Percentiles rank a stretch among this genome's conserved stretches.
These are phyloP conservation scores for Trichoderma sp. DNA, from an alignment of 2,329 filamentous ascomycete species.

Conservation along the genomic window DNA sequence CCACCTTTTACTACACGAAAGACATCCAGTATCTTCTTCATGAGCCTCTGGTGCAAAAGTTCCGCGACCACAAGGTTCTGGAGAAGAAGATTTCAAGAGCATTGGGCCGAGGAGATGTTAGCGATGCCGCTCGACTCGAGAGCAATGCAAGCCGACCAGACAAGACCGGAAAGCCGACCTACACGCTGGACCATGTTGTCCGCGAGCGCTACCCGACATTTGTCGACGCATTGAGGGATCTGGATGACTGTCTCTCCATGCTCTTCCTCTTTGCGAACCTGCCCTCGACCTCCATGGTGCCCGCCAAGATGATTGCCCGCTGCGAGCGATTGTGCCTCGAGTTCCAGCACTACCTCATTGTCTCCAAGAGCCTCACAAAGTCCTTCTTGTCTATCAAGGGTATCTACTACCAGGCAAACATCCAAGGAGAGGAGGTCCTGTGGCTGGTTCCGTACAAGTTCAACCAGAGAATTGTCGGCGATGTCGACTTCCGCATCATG, in stretches of 20 bases:
- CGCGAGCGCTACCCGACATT: slow-evolving; percentile 98
- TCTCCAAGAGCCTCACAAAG: slow-evolving; percentile 85
- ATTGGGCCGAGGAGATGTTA: slow-evolving; percentile 84
- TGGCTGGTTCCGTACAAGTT: slow-evolving; percentile 99
- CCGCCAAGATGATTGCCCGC: slow-evolving; percentile 90
- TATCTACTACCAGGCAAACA: slow-evolving; percentile 97
- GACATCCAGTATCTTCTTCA: slow-evolving; percentile 98
- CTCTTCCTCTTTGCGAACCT: slow-evolving; percentile 97
- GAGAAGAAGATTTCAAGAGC: slow-evolving; percentile 97
- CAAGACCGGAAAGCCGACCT: slow-evolving; percentile 82
- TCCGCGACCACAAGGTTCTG: slow-evolving; percentile 93
- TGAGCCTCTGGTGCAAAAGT: slow-evolving; percentile 89
- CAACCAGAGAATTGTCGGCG: slow-evolving; percentile 87
- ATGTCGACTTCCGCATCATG: slow-evolving; percentile 99
- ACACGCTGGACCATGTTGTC: slow-evolving; percentile 94
- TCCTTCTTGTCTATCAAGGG: slow-evolving; percentile 98
- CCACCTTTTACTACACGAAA: slow-evolving; percentile 88
- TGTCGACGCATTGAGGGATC: slow-evolving; percentile 84
- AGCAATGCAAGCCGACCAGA: slow-evolving; percentile 81
- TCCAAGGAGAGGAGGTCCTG: slow-evolving; percentile 93
- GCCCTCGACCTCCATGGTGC: slow-evolving; percentile 82
- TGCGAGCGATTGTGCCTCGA: slow-evolving; percentile 92
- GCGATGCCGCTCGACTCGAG: slow-evolving; percentile 84
- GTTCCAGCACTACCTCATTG: slow-evolving; percentile 97
- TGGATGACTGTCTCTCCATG: slow-evolving; percentile 96